Evolutionary conservation across 257 asterid genomes (phyloP).

Genomic region (Cruciata laevipes): DNA sequence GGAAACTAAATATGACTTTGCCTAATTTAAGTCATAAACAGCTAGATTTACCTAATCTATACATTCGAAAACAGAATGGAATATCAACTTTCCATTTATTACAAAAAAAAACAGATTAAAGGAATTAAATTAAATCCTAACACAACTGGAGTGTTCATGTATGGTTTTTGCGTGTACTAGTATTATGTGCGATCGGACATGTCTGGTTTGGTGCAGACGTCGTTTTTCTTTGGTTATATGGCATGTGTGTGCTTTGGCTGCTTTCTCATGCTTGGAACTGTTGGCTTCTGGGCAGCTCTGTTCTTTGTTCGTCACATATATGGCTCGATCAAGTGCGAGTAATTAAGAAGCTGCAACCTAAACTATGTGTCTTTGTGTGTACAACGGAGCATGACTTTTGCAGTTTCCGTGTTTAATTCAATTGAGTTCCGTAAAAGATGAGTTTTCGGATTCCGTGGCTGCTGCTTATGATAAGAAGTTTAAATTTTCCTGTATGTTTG

Average conservation of each 20-base stretch:
- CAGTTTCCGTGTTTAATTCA: not conserved
- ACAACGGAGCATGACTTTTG: not conserved
- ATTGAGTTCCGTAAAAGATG: not conserved
- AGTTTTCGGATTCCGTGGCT: no score
- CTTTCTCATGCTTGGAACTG: slow-evolving; percentile 86
- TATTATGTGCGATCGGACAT: slow-evolving; percentile 35
- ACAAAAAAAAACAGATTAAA: no score
- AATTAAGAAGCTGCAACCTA: slow-evolving; percentile 2
- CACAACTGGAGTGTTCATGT: slow-evolving; percentile 39
- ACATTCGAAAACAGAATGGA: no score
- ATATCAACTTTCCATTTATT: no score
- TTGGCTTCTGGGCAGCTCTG: slow-evolving; percentile 81
- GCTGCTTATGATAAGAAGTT: no score
- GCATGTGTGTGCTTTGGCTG: slow-evolving; percentile 73
- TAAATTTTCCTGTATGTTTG: no score
- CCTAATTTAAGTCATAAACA: no score
- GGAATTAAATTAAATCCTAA: no score
- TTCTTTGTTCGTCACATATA: slow-evolving; percentile 83
- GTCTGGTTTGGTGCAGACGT: slow-evolving; percentile 36
- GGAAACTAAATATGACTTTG: no score
- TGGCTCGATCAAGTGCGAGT: slow-evolving; percentile 68
- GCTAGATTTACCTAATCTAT: no score
- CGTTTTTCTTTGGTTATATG: slow-evolving; percentile 71
- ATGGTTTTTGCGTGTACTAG: slow-evolving; percentile 39
- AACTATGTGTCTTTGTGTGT: slow-evolving; percentile 10